Conservation (phyloP, 805 yeast genomes). For the Saccharomycopsis selenospora region DNA sequence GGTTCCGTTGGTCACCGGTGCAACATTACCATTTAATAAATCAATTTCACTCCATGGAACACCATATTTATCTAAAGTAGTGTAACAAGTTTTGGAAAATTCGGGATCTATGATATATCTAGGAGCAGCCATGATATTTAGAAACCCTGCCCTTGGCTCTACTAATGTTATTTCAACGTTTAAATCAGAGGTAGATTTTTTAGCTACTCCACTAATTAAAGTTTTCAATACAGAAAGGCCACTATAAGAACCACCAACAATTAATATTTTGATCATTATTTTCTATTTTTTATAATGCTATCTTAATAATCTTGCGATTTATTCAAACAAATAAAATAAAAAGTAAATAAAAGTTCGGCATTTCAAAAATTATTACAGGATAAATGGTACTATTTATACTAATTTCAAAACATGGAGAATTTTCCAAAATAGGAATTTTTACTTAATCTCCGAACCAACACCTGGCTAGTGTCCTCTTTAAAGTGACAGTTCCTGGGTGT, state of each 20-base stretch:
- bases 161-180: constrained; percentile 26
- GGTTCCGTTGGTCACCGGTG: neutral
- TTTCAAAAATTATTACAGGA: too few relatives aligned
- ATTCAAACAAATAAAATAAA: too few relatives aligned
- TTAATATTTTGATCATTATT: constrained; percentile 22
- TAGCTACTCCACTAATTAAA: constrained; percentile 17
- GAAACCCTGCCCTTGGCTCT: constrained; percentile 36
- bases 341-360: too few relatives aligned
- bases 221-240: constrained; percentile 30
- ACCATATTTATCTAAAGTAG: constrained; percentile 29
- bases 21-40: neutral
- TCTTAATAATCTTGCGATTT: too few relatives aligned
- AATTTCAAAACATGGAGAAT: too few relatives aligned
- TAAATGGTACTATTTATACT: too few relatives aligned
- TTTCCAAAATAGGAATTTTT: too few relatives aligned
- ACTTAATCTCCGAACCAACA: too few relatives aligned
- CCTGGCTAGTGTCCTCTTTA: too few relatives aligned
- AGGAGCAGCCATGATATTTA: constrained; percentile 36
- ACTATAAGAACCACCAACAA: constrained; percentile 34
- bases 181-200: constrained; percentile 1
- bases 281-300: too few relatives aligned
- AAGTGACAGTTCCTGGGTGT: too few relatives aligned
- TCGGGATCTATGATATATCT: constrained; percentile 31
- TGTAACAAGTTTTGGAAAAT: constrained; percentile 32
- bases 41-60: constrained; percentile 18